Percentiles rank a stretch among this genome's conserved stretches.
phyloP scores from a whole-genome alignment of 2,329 filamentous ascomycete genomes.

The Sclerotiophoma versabilis region DNA sequence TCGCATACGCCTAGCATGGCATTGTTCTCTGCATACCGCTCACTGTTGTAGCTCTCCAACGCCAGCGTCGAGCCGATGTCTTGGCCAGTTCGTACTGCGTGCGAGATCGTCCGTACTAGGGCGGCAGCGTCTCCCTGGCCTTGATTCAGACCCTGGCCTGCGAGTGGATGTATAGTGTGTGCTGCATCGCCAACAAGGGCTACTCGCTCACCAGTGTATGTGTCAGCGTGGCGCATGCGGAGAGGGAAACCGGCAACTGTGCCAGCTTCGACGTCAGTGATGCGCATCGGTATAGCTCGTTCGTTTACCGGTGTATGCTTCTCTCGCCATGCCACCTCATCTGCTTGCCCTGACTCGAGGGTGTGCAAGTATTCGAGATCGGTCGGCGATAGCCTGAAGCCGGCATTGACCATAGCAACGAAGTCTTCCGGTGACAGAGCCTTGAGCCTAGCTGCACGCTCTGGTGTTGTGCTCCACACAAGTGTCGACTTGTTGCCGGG shows the following conservation, averaged over 20 bases:
- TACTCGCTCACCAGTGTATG: slow-evolving; percentile 88
- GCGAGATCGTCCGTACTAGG: slow-evolving; percentile 75
- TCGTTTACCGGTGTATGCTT: slow-evolving; percentile 68
- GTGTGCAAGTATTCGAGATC: slow-evolving; percentile 87
- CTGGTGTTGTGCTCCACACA: slow-evolving; percentile 92
- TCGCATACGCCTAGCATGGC: slow-evolving; percentile 81
- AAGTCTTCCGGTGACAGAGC: slow-evolving; percentile 76
- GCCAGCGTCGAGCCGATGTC: slow-evolving; percentile 82
- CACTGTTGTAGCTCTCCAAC: slow-evolving; percentile 80
- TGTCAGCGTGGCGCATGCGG: slow-evolving; percentile 89
- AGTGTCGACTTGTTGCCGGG: slow-evolving; percentile 83
- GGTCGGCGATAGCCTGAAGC: slow-evolving; percentile 79
- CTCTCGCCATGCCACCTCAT: slow-evolving; percentile 85
- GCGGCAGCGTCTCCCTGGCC: slow-evolving; percentile 88
- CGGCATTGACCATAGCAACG: slow-evolving; percentile 87
- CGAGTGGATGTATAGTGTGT: slow-evolving; percentile 92
- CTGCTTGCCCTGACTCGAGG: slow-evolving; percentile 58
- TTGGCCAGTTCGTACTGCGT: slow-evolving; percentile 81
- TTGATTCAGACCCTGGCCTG: slow-evolving; percentile 92
- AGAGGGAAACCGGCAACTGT: slow-evolving; percentile 90
- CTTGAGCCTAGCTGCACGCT: slow-evolving; percentile 80
- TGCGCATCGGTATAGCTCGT: slow-evolving; percentile 66
- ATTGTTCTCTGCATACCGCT: slow-evolving; percentile 82
- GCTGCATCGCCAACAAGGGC: slow-evolving; percentile 94
- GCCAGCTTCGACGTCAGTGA: slow-evolving; percentile 75